Evolutionary conservation across 2,329 filamentous ascomycete species (phyloP).

Genomic region (Phaeosphaeria sp.): DNA sequence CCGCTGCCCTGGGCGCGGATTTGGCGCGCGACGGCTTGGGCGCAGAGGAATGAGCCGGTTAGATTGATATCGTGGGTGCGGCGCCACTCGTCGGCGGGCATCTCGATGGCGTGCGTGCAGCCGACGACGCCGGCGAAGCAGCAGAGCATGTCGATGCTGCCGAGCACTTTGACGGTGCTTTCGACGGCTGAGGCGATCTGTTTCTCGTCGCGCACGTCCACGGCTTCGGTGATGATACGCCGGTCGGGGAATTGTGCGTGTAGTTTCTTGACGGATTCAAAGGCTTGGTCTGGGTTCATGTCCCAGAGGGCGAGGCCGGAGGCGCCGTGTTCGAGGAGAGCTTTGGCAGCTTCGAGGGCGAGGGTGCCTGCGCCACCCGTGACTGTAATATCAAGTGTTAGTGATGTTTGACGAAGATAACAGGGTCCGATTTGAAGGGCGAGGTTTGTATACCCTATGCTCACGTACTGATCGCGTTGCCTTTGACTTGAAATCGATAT

Average conservation of each 20-base stretch:
- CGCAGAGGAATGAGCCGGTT: constrained; percentile 73
- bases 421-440: constrained; percentile 2
- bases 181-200: constrained; percentile 51
- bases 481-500: constrained; percentile 59
- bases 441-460: constrained; percentile 6
- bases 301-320: constrained; percentile 68
- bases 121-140: constrained; percentile 74
- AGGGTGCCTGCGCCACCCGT: constrained; percentile 73
- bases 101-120: constrained; percentile 67
- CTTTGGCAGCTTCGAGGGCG: constrained; percentile 64
- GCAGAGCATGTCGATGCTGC: constrained; percentile 63
- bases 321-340: constrained; percentile 73
- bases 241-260: constrained; percentile 61
- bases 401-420: not conserved
- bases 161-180: constrained; percentile 53
- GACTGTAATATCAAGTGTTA: constrained; percentile 47
- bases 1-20: constrained; percentile 51
- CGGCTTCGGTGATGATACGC: constrained; percentile 58
- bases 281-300: constrained; percentile 55
- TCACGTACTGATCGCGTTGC: constrained; percentile 60
- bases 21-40: constrained; percentile 66
- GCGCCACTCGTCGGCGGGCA: constrained; percentile 65
- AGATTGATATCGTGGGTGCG: constrained; percentile 74
- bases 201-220: constrained; percentile 66
- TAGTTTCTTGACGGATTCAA: constrained; percentile 55